These are phyloP conservation scores for Nakazawaea wickerhamii DNA, from an alignment of 805 yeast species.

Conservation along the genomic window DNA sequence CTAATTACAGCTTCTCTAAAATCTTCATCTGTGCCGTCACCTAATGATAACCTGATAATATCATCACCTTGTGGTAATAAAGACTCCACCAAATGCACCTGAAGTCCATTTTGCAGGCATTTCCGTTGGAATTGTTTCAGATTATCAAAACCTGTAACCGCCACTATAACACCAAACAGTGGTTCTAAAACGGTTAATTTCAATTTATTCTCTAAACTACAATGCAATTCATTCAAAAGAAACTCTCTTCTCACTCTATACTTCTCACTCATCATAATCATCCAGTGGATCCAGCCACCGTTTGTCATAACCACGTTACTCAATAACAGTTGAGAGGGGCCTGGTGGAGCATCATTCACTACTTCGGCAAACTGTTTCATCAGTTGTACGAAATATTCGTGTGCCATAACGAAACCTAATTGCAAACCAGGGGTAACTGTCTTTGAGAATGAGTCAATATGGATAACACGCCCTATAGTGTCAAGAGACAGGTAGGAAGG, in stretches of 20 bases:
- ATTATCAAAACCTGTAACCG: slow-evolving; percentile 19
- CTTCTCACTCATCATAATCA: background rate
- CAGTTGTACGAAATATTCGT: slow-evolving; percentile 34
- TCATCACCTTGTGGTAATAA: background rate
- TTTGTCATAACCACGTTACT: slow-evolving; percentile 33
- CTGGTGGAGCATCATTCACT: slow-evolving; percentile 44
- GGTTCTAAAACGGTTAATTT: slow-evolving; percentile 32
- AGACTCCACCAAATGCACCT: background rate
- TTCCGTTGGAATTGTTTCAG: background rate
- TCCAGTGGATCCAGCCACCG: slow-evolving; percentile 9
- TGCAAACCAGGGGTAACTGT: slow-evolving; percentile 52
- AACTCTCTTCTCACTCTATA: background rate
- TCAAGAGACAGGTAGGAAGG: slow-evolving; percentile 46
- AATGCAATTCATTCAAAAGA: slow-evolving; percentile 18
- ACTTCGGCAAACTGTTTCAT: slow-evolving; percentile 32
- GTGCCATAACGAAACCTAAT: slow-evolving; percentile 45
- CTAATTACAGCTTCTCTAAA: slow-evolving; percentile 1
- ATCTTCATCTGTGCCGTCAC: slow-evolving; percentile 2
- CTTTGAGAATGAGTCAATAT: slow-evolving; percentile 52
- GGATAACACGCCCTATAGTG: slow-evolving; percentile 45
- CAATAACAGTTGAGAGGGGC: slow-evolving; percentile 42
- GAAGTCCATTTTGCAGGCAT: background rate
- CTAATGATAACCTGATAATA: background rate
- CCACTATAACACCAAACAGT: slow-evolving; percentile 56
- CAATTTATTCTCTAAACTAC: slow-evolving; percentile 15